Conservation (phyloP, 106 monocot species). For the Triglochin maritima region DNA sequence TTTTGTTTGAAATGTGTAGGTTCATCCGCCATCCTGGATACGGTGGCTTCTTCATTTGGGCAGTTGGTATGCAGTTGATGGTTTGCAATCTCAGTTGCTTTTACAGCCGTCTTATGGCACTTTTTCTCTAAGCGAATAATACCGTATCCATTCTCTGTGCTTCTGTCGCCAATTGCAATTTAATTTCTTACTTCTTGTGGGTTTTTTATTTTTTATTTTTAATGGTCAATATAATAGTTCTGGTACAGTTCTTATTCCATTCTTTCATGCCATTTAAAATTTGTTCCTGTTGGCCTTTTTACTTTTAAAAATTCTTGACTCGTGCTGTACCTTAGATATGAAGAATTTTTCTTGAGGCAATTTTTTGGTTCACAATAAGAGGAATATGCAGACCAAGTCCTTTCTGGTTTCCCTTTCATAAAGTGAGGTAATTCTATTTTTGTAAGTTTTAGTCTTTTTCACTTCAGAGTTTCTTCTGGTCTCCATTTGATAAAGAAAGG, state of each 20-base stretch:
- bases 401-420: conserved; percentile 88
- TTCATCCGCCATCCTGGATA: conserved; percentile 87
- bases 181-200: too few relatives aligned
- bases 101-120: conserved; percentile 48
- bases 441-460: background rate
- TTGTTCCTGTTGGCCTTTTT: background rate
- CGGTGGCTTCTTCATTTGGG: conserved; percentile 85
- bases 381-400: conserved; percentile 57
- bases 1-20: too few relatives aligned
- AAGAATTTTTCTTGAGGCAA: conserved; percentile 89
- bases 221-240: too few relatives aligned
- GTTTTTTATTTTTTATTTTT: too few relatives aligned
- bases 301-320: background rate
- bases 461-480: too few relatives aligned
- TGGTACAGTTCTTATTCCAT: background rate
- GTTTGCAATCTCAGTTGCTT: conserved; percentile 73
- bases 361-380: conserved; percentile 69
- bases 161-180: background rate
- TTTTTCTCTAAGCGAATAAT: conserved; percentile 80
- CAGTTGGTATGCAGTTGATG: conserved; percentile 79
- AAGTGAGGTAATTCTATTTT: conserved; percentile 27
- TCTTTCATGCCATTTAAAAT: background rate
- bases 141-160: conserved; percentile 52
- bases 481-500: too few relatives aligned
- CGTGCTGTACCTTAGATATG: conserved; percentile 32